Evolutionary conservation across 148 eudicot genomes (phyloP), one percentile per base, ranked within the genome.

Genomic region (Limonium bicolor): DNA sequence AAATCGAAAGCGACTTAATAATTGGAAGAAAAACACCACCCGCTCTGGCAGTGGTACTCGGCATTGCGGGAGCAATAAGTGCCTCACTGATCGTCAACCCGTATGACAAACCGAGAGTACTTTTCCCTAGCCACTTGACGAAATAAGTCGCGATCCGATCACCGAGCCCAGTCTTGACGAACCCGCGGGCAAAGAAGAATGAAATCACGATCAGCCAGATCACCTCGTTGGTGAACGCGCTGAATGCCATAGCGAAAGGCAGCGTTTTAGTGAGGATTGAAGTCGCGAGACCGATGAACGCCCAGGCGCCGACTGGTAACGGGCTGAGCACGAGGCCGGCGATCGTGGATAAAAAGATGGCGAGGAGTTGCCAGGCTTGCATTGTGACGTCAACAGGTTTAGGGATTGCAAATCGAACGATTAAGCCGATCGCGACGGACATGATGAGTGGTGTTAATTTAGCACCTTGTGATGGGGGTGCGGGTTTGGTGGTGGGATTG

Each of bases 41-140:
- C 11, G 94, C 96, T 41, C 96, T 72, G 0, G 94, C 96, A 0
- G 96, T 88, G 3, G 96, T 88, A 31, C 94, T 83, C 0, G 94
- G 96, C 96, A 88, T 88, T 12, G 94, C 96, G 15, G 96, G 96
- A 4, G 96, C 94, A 42, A 88, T 85, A 27, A 88, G 62, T 0
- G 88, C 74, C 43, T 88, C 96, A 36, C 94, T 79, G 27, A 80
- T 8, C 1, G 94, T 64, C 69, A 88, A 55, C 34, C 96, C 94
- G 39, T 88, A 88, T 0, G 86, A 71, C 83, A 88, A 54, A 13
- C 96, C 96, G 7, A 88, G 35, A 0, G 96, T 88, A 16, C 81
- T 76, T 51, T 77, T 77, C 29, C 96, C 96, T 17, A 79, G 27
- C 90, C 83, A 79, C 59, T 79, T 88, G 3, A 88, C 94, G 19